phyloP scores from a whole-genome alignment of 1,284 basidiomycete genomes.

The Apiotrichum sp. region DNA sequence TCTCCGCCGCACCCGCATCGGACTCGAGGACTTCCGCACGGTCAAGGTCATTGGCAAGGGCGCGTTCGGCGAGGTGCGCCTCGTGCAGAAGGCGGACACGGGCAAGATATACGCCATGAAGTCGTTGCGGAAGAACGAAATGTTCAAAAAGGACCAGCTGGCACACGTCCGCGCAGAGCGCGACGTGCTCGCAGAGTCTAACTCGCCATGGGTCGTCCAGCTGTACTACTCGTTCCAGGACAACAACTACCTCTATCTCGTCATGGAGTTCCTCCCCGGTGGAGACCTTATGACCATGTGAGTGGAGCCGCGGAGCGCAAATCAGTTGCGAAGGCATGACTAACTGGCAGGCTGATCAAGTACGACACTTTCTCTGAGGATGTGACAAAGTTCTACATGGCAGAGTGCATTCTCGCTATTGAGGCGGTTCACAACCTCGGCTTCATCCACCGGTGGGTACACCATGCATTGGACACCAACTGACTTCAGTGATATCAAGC shows the following conservation, averaged over 20 bases:
- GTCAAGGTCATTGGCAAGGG: slow-evolving; percentile 99
- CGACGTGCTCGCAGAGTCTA: slow-evolving; percentile 94
- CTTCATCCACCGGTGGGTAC: slow-evolving; percentile 94
- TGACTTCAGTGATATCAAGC: slow-evolving; percentile 77
- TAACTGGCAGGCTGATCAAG: slow-evolving; percentile 87
- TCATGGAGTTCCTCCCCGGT: slow-evolving; percentile 98
- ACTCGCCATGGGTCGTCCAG: slow-evolving; percentile 97
- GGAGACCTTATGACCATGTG: slow-evolving; percentile 82
- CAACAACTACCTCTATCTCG: slow-evolving; percentile 86
- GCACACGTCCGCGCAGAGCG: slow-evolving; percentile 98
- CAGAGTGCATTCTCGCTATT: slow-evolving; percentile 94
- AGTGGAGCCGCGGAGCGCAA: slow-evolving; percentile 9
- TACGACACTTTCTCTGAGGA: slow-evolving; percentile 99
- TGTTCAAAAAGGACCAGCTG: slow-evolving; percentile 98
- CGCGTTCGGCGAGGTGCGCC: slow-evolving; percentile 93
- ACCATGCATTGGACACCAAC: slow-evolving; percentile 25
- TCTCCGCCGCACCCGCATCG: slow-evolving; percentile 84
- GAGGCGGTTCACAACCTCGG: slow-evolving; percentile 97
- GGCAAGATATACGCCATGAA: slow-evolving; percentile 99
- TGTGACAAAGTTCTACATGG: slow-evolving; percentile 98
- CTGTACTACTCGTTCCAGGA: slow-evolving; percentile 99
- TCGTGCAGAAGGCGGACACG: slow-evolving; percentile 95
- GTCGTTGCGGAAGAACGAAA: slow-evolving; percentile 93
- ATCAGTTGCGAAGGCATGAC: slow-evolving; percentile 24
- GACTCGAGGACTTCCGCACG: slow-evolving; percentile 87